phyloP scores from a whole-genome alignment of 2,329 filamentous ascomycete genomes.

The Fusarium sarcochroum region DNA sequence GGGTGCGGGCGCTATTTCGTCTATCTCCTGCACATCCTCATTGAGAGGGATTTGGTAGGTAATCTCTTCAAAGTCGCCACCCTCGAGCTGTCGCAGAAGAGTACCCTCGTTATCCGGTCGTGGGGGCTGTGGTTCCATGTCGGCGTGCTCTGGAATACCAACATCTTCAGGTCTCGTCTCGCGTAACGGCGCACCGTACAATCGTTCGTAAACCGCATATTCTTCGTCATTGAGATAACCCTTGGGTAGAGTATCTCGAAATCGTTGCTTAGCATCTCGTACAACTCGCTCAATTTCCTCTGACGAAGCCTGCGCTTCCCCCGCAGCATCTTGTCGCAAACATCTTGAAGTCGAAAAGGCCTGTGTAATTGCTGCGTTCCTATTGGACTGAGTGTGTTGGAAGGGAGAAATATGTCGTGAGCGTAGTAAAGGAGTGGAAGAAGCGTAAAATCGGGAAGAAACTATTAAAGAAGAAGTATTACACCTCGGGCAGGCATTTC shows the following conservation, averaged over 20 bases:
- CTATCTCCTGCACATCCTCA: constrained; percentile 41
- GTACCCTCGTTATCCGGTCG: constrained; percentile 55
- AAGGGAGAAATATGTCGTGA: constrained; percentile 33
- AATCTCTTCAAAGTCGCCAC: constrained; percentile 74
- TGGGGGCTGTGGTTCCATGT: constrained; percentile 50
- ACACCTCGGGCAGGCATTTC: constrained; percentile 53
- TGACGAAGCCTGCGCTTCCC: constrained; percentile 19
- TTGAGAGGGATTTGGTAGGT: constrained; percentile 58
- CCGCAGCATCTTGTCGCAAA: constrained; percentile 40
- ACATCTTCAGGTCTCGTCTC: constrained; percentile 73
- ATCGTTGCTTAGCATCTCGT: constrained; percentile 78
- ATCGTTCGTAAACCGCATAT: constrained; percentile 79
- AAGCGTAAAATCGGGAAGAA: constrained; percentile 24
- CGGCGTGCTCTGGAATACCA: constrained; percentile 60
- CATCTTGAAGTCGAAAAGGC: constrained; percentile 50
- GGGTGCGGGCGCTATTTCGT: constrained; percentile 13
- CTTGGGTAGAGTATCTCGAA: constrained; percentile 82
- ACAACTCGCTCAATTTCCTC: constrained; percentile 73
- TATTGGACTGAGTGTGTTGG: constrained; percentile 45
- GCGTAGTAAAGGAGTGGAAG: constrained; percentile 33
- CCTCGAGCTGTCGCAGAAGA: constrained; percentile 67
- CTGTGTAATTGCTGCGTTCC: constrained; percentile 47
- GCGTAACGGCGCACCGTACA: constrained; percentile 83
- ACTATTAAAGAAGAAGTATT: constrained; percentile 33
- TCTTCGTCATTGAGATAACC: constrained; percentile 79